These are phyloP conservation scores for Trametes villosa DNA, from an alignment of 768 basidiomycete genomes.

Conservation along the genomic window DNA sequence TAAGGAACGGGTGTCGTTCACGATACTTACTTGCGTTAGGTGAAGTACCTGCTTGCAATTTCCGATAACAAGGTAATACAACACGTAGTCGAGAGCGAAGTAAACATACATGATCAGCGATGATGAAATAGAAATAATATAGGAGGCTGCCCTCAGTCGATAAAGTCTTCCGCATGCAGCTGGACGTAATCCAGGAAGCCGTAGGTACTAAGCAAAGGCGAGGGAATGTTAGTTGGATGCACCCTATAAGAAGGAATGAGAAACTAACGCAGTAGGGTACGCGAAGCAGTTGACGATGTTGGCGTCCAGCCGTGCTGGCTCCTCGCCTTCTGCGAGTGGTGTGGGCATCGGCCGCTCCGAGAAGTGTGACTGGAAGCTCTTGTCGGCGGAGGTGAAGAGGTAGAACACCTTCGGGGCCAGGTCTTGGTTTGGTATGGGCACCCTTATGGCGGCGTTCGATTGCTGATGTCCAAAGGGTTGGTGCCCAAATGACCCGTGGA, in stretches of 20 bases:
- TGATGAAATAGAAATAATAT: background rate
- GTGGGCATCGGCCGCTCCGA: conserved; percentile 37
- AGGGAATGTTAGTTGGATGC: background rate
- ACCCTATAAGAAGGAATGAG: background rate
- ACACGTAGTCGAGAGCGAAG: too few relatives aligned
- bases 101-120: background rate
- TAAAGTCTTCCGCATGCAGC: conserved; percentile 42
- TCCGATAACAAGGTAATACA: too few relatives aligned
- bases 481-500: background rate
- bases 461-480: background rate
- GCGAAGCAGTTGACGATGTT: conserved; percentile 31
- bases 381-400: conserved; percentile 44
- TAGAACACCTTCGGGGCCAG: conserved; percentile 45
- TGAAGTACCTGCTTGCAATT: too few relatives aligned
- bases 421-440: conserved; percentile 26
- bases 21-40: too few relatives aligned
- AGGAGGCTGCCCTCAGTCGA: background rate
- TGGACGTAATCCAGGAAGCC: conserved; percentile 46
- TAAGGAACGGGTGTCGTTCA: too few relatives aligned
- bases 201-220: conserved; percentile 31
- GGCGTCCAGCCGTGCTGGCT: conserved; percentile 20
- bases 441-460: background rate
- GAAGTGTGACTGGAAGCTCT: conserved; percentile 44
- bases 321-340: conserved; percentile 25
- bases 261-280: conserved; percentile 37